These are phyloP conservation scores for Amanita pallidorosea DNA, from an alignment of 768 basidiomycete genomes.

Conservation along the genomic window DNA sequence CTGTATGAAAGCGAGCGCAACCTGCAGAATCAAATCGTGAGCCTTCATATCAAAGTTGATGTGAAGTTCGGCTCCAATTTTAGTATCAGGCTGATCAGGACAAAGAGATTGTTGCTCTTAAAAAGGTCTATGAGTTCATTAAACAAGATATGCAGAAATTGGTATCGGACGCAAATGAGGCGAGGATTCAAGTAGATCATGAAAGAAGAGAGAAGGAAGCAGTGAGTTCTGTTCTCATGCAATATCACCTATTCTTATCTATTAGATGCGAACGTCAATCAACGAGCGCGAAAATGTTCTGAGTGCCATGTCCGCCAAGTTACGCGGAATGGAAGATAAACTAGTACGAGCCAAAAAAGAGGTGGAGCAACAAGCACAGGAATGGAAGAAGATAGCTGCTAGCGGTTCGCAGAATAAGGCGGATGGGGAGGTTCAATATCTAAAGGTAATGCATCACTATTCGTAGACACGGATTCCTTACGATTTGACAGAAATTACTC, in stretches of 20 bases:
- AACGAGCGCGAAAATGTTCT: slow-evolving; percentile 24
- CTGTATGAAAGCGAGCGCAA: slow-evolving; percentile 54
- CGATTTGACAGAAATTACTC: slow-evolving; percentile 50
- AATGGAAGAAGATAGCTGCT: slow-evolving; percentile 29
- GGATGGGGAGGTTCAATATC: slow-evolving; percentile 33
- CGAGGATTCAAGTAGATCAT: slow-evolving; percentile 23
- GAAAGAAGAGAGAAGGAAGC: slow-evolving; percentile 25
- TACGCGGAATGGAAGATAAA: slow-evolving; percentile 37
- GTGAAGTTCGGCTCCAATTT: not conserved
- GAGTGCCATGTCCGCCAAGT: slow-evolving; percentile 22
- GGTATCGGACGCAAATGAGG: slow-evolving; percentile 20
- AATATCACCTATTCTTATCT: slow-evolving; percentile 4
- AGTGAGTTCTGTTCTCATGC: not conserved
- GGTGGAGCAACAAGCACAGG: slow-evolving; percentile 37
- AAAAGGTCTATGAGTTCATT: slow-evolving; percentile 17
- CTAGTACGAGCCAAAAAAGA: slow-evolving; percentile 37
- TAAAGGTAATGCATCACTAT: slow-evolving; percentile 36
- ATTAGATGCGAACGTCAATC: slow-evolving; percentile 18
- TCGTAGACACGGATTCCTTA: not conserved
- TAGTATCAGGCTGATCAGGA: slow-evolving; percentile 27
- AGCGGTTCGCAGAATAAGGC: slow-evolving; percentile 18
- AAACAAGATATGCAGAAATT: slow-evolving; percentile 23
- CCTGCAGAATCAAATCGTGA: slow-evolving; percentile 48
- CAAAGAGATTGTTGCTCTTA: slow-evolving; percentile 27
- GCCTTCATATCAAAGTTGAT: slow-evolving; percentile 10